Conservation (phyloP, 805 yeast genomes). For the Kockiozyma suomiensis region DNA sequence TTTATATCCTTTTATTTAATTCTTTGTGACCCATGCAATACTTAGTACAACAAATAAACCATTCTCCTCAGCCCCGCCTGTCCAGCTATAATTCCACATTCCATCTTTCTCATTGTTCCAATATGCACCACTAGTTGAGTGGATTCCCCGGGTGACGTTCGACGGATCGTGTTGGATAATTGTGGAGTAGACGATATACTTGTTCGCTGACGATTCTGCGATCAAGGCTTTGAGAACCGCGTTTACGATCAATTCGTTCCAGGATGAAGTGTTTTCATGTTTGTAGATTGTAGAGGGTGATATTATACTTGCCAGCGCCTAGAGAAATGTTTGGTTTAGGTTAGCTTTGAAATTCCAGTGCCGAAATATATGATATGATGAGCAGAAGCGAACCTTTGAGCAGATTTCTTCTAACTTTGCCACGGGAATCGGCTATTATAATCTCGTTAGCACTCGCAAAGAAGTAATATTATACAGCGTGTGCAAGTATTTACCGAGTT, state of each 20-base stretch:
- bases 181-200: constrained; percentile 35
- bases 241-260: constrained; percentile 25
- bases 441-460: background rate
- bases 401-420: constrained; percentile 20
- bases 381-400: too few species aligned
- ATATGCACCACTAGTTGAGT: constrained; percentile 35
- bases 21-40: constrained; percentile 33
- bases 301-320: constrained; percentile 22
- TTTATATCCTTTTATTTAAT: background rate
- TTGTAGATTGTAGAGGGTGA: constrained; percentile 21
- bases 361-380: too few species aligned
- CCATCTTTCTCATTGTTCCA: constrained; percentile 35
- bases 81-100: constrained; percentile 27
- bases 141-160: constrained; percentile 24
- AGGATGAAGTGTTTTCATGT: constrained; percentile 10
- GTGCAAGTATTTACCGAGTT: constrained; percentile 12
- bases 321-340: background rate
- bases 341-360: too few species aligned
- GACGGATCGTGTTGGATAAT: constrained; percentile 26
- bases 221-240: constrained; percentile 16
- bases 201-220: constrained; percentile 21
- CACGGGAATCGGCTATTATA: constrained; percentile 17
- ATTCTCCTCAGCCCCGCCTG: constrained; percentile 16
- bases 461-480: too few species aligned
- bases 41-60: constrained; percentile 32